These are phyloP conservation scores for Gymnopilus junonius DNA, from an alignment of 768 basidiomycete genomes.

Conservation along the genomic window DNA sequence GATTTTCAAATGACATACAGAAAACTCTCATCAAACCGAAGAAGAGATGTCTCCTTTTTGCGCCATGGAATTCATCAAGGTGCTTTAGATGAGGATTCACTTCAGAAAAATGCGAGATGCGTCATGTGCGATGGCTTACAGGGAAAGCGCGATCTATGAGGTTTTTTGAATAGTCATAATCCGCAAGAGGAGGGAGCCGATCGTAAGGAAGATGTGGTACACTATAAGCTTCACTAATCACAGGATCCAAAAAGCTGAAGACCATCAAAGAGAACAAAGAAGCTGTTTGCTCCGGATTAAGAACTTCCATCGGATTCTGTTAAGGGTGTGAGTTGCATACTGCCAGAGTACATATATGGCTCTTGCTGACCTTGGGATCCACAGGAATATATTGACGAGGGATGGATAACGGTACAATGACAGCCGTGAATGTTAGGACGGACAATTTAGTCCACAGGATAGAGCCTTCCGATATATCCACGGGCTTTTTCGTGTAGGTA, in stretches of 20 bases:
- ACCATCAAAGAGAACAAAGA: conserved; percentile 45
- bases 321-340: neutral
- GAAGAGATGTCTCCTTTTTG: conserved; percentile 48
- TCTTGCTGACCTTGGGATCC: conserved; percentile 41
- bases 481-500: conserved; percentile 49
- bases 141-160: conserved; percentile 23
- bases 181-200: conserved; percentile 63
- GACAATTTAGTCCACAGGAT: conserved; percentile 55
- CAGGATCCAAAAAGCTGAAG: conserved; percentile 60
- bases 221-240: conserved; percentile 48
- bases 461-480: conserved; percentile 46
- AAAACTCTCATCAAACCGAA: conserved; percentile 47
- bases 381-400: conserved; percentile 58
- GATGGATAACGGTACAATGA: conserved; percentile 53
- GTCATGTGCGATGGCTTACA: conserved; percentile 16
- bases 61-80: conserved; percentile 43
- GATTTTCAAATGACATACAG: conserved; percentile 17
- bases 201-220: conserved; percentile 52
- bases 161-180: conserved; percentile 49
- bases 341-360: too few relatives aligned
- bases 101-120: conserved; percentile 20
- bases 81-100: too few relatives aligned
- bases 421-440: conserved; percentile 44
- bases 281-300: conserved; percentile 57
- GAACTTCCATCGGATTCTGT: conserved; percentile 15